Percentiles rank a stretch among this genome's conserved stretches.
Conservation (phyloP, 176 grass and related monocot genomes). For the Chrysopogon serrulatus region DNA sequence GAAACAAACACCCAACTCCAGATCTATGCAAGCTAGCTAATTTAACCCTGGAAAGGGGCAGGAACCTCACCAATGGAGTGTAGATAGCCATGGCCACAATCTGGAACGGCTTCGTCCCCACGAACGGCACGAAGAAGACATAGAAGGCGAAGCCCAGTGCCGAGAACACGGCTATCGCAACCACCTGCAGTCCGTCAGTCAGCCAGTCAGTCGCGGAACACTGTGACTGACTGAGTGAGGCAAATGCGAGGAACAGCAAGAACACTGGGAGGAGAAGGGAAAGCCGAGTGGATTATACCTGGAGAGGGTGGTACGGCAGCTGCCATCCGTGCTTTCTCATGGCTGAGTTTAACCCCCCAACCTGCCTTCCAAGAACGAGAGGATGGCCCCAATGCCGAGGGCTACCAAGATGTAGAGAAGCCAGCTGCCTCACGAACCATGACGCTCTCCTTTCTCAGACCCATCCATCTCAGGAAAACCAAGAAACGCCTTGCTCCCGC, state of each 20-base stretch:
- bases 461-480: not conserved
- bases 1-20: not conserved
- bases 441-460: not conserved
- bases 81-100: conserved; percentile 72
- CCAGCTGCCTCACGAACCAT: not conserved
- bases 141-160: conserved; percentile 96
- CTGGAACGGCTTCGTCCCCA: conserved; percentile 59
- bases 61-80: conserved; percentile 72
- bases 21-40: conserved; percentile 8
- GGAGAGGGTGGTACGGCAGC: conserved; percentile 95
- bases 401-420: conserved; percentile 6
- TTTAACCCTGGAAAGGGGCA: not conserved
- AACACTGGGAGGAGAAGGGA: not conserved
- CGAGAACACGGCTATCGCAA: conserved; percentile 90
- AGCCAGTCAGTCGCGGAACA: not conserved
- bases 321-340: conserved; percentile 99
- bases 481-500: not conserved
- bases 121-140: conserved; percentile 93
- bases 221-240: not conserved
- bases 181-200: conserved; percentile 48
- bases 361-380: not conserved
- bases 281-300: conserved; percentile 30
- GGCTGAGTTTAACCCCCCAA: conserved; percentile 1
- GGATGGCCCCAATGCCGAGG: not conserved
- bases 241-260: not conserved